Evolutionary conservation across 2,329 filamentous ascomycete species (phyloP).

Genomic region (Exophiala spinifera): DNA sequence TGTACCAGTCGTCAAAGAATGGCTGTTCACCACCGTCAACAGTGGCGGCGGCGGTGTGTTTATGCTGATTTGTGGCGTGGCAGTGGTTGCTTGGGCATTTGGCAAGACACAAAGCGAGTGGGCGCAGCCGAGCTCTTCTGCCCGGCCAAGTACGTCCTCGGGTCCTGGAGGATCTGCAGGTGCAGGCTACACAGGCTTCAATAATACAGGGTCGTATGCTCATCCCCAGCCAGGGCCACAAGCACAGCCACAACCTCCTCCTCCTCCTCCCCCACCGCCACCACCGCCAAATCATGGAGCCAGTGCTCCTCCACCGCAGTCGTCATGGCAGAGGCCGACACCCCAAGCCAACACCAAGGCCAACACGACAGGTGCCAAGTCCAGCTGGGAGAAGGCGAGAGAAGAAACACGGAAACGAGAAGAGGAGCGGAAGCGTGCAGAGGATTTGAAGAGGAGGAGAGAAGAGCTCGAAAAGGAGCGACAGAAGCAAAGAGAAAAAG

Average conservation of each 20-base stretch:
- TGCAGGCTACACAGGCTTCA: conserved; percentile 10
- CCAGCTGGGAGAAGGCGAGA: conserved; percentile 31
- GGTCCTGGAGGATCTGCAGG: conserved; percentile 10
- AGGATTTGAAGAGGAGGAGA: conserved; percentile 27
- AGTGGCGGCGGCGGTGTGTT: conserved; percentile 71
- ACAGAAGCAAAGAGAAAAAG: conserved; percentile 29
- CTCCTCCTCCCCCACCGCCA: too few species aligned
- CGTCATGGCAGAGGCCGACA: conserved; percentile 28
- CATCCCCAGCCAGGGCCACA: conserved; percentile 7
- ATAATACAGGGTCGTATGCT: conserved; percentile 9
- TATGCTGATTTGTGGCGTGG: conserved; percentile 69
- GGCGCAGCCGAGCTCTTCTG: conserved; percentile 6
- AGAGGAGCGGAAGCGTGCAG: conserved; percentile 28
- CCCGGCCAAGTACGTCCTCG: conserved; percentile 1
- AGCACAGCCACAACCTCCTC: conserved; percentile 5
- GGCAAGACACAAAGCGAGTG: conserved; percentile 62
- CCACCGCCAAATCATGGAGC: background rate
- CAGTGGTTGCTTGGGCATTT: conserved; percentile 72
- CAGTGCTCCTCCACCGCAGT: conserved; percentile 26
- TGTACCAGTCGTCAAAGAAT: conserved; percentile 69
- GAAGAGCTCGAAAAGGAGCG: conserved; percentile 28
- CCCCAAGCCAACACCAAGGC: conserved; percentile 26
- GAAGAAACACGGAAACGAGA: conserved; percentile 31
- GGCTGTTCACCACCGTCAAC: conserved; percentile 68
- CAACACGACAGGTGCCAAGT: conserved; percentile 25